Evolutionary conservation across 331 rosid species (phyloP), one percentile per base, ranked within the genome.

Genomic region (Malus hybrid): DNA sequence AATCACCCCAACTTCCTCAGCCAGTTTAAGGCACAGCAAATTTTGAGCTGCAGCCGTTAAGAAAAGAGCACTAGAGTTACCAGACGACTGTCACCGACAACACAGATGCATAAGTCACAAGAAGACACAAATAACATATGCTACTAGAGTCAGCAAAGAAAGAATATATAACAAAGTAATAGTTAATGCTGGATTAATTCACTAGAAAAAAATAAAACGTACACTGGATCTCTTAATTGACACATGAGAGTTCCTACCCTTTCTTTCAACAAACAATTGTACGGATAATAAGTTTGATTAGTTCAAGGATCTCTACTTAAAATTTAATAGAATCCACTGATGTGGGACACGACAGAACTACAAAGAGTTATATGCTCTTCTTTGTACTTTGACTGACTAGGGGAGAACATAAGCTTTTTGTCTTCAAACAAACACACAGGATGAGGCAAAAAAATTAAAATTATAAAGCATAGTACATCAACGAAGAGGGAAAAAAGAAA

Each of bases 31-130:
- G 81, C 97, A 90, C 50, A 95, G 88, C 78, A 95, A 75, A 83
- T 92, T 95, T 88, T 95, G 99, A 72, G 99, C 99, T 32, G 99
- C 99, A 75, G 97, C 99, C 75, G 99, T 95, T 68, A 95, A 86
- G 96, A 89, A 95, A 77, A 95, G 99, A 85, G 99, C 97, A 83
- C 99, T 95, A 75, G 97, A 95, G 89, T 88, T 92, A 80, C 93
- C 86, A 72, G 97, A 85, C 75, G 93, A 80, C 97, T 95, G 96
- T 77, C 91, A 84, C 24, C 33, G 64, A 80, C 58, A 83, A 71
- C 68, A 81, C 71, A 84, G 86, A 78, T 70, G 71, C 82, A 83
- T 74, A 75, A 82, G 86, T 84, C 75, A 86, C 74, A 75, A 75
- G 72, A 61, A 24, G 66, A 39, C 72, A 76, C 18, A 52, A 36